Base-by-base conservation (phyloP, 2,329 filamentous ascomycete species). In the Aspergillus brunneoviolaceus region DNA sequence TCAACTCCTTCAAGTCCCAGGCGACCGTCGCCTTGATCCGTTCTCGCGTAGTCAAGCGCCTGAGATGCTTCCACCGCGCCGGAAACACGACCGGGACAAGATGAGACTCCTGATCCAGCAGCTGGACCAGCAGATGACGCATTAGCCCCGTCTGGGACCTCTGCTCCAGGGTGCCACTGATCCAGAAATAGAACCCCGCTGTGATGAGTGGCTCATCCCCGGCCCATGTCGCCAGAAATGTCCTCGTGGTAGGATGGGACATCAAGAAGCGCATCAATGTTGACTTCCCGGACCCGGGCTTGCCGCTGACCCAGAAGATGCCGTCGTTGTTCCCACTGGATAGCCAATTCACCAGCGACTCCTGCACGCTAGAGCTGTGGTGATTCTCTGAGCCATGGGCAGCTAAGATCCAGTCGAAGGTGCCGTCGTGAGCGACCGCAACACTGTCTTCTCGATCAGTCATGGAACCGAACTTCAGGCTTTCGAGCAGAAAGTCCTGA, bases 131-230 rank as follows among this genome's bases (percentile, higher is more conserved):
- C 14, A 58, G 39, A 27, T 35, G 25, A n/a, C 42, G 35, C 19
- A 58, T 31, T 7, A 58, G 56, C 4, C 56, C 56, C 5, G 29
- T 31, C 27, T 48, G 39, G 6, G 56, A 58, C 12, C 39, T 49
- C 42, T 58, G 56, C 50, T 47, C 39, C 12, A 25, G 6, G 10
- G 45, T 35, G n/a, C 56, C 56, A 16, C 49, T 35, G n/a, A 33
- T 49, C 56, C 56, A 58, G 39, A 54, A 58, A 25, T 47, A 58
- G 10, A 58, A 58, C 12, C 25, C 27, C 1, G 49, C 27, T 12
- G 45, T 35, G 3, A 49, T 35, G n/a, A 58, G 12, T 9, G 27
- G 56, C 27, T 29, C 27, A 3, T 29, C 27, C 1, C 27, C 27
- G 7, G 27, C 27, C 27, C 27, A 29, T 29, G 27, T 29, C 9